These are phyloP conservation scores for Mikania micrantha DNA, from an alignment of 129 eudicot genomes.

Conservation along the genomic window DNA sequence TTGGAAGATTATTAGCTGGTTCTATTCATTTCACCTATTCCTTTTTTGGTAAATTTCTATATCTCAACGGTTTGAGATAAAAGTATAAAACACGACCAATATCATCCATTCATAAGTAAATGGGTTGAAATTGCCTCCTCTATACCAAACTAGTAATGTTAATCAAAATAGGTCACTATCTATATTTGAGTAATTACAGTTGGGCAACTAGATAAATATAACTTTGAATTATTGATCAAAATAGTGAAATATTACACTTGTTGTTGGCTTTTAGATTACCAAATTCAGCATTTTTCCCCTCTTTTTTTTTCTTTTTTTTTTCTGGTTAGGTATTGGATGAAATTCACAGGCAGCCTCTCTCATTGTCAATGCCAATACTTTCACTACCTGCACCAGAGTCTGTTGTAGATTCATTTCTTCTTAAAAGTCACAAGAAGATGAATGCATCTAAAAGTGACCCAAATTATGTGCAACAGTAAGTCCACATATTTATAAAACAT, in stretches of 20 bases:
- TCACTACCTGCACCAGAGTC: slow-evolving; percentile 76
- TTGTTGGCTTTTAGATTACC: neutral
- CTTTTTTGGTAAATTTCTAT: neutral
- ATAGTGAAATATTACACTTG: neutral
- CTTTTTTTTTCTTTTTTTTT: no score
- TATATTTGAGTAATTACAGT: neutral
- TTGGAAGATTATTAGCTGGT: neutral
- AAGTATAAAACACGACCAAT: neutral
- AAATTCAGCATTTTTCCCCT: neutral
- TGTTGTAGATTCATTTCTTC: slow-evolving; percentile 69
- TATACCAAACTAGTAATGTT: neutral
- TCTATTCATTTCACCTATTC: neutral
- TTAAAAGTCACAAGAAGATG: slow-evolving; percentile 48
- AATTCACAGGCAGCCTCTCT: slow-evolving; percentile 65
- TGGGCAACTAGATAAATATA: neutral
- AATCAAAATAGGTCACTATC: neutral
- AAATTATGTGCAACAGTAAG: slow-evolving; percentile 78
- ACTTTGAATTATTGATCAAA: neutral
- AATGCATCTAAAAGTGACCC: slow-evolving; percentile 36
- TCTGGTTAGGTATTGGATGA: slow-evolving; percentile 80
- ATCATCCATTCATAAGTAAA: neutral
- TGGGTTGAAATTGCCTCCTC: neutral
- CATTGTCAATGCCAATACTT: slow-evolving; percentile 60
- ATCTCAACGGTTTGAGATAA: neutral
- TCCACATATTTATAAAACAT: neutral